These are phyloP conservation scores for Fusarium sterilihyphosum DNA, from an alignment of 2,329 filamentous ascomycete species.

Conservation along the genomic window DNA sequence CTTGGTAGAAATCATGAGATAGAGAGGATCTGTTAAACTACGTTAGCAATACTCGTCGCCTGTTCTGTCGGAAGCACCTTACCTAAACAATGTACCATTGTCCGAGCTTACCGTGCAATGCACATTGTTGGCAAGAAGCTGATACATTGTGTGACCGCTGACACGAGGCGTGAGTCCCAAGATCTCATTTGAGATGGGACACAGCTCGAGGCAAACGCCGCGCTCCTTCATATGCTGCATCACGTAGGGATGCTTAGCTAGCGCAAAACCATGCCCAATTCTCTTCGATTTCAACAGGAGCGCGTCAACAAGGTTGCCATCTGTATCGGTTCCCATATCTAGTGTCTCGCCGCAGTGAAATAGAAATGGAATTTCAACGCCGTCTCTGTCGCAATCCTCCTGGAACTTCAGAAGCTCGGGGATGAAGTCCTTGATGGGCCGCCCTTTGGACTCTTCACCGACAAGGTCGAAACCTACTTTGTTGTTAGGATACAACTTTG, in stretches of 20 bases:
- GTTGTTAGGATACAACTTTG: not conserved
- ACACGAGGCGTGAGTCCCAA: conserved; percentile 74
- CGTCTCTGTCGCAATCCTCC: conserved; percentile 56
- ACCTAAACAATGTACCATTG: conserved; percentile 79
- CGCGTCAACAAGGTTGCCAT: conserved; percentile 76
- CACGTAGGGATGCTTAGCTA: conserved; percentile 73
- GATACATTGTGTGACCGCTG: conserved; percentile 73
- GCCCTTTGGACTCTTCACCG: conserved; percentile 71
- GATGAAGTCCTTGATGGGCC: conserved; percentile 66
- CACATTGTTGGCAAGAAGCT: conserved; percentile 75
- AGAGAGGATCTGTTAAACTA: conserved; percentile 66
- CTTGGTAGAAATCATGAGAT: conserved; percentile 81
- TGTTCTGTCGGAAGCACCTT: conserved; percentile 30
- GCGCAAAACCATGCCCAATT: conserved; percentile 78
- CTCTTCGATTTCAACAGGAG: conserved; percentile 72
- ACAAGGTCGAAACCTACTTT: conserved; percentile 73
- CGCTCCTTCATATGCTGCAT: conserved; percentile 71
- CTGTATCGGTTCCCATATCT: conserved; percentile 69
- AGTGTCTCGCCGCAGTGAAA: conserved; percentile 83
- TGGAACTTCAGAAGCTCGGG: conserved; percentile 66
- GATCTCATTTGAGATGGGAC: conserved; percentile 81
- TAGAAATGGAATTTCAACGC: conserved; percentile 73
- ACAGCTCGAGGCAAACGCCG: conserved; percentile 78
- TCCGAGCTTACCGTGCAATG: conserved; percentile 80
- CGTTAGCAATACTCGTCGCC: not conserved